phyloP scores from a whole-genome alignment of 164 flowering plant genomes.

The Liriodendron chinense region DNA sequence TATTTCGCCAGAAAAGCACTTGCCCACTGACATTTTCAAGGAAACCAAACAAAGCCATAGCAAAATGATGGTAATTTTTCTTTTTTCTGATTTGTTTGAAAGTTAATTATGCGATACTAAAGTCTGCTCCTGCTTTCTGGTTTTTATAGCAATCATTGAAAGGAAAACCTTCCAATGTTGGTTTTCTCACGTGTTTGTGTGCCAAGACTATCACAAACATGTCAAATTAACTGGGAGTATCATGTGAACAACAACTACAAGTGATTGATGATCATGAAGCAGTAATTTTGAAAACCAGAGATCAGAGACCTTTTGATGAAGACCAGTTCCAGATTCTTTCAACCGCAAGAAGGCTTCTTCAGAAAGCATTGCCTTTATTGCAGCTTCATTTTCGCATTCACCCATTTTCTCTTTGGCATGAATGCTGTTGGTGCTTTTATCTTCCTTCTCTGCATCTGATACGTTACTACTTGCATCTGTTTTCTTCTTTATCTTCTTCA shows the following conservation, averaged over 20 bases:
- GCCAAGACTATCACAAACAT: neutral
- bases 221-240: neutral
- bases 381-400: conserved; percentile 30
- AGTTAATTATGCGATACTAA: neutral
- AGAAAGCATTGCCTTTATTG: conserved; percentile 47
- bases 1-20: neutral
- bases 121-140: neutral
- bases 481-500: conserved; percentile 70
- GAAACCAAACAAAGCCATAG: neutral
- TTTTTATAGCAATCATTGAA: neutral
- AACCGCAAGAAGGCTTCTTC: conserved; percentile 69
- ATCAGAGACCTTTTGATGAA: conserved; percentile 68
- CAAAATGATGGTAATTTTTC: neutral
- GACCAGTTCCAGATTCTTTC: conserved; percentile 71
- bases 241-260: neutral
- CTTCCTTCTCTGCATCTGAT: conserved; percentile 28
- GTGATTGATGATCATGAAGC: conserved; percentile 1
- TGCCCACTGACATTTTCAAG: neutral
- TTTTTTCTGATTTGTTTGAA: neutral
- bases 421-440: conserved; percentile 10
- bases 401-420: conserved; percentile 22
- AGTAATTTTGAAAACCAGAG: neutral
- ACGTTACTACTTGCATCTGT: conserved; percentile 15
- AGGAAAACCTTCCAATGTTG: neutral
- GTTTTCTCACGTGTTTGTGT: neutral